Percentiles rank a stretch among this genome's conserved stretches.
These are phyloP conservation scores for Saccharomyces hybrid DNA, from an alignment of 1,139 yeast species.

Conservation along the genomic window DNA sequence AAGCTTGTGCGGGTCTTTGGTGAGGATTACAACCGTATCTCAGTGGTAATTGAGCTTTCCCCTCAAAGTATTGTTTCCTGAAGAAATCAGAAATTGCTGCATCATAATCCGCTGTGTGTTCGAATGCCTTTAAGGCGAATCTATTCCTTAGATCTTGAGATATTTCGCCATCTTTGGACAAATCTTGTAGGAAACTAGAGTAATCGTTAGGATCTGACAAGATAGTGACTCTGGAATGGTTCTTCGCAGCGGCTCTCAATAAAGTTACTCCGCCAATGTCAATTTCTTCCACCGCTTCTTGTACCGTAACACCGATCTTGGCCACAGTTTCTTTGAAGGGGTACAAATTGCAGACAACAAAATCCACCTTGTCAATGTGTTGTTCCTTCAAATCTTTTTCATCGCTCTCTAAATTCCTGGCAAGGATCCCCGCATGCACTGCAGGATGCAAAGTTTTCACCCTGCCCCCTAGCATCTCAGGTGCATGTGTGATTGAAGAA, in stretches of 20 bases:
- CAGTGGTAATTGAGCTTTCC: constrained; percentile 78
- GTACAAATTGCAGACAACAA: constrained; percentile 91
- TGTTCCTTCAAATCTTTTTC: constrained; percentile 80
- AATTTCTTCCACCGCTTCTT: constrained; percentile 96
- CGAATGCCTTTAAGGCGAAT: constrained; percentile 92
- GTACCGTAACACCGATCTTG: constrained; percentile 89
- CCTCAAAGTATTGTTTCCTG: constrained; percentile 94
- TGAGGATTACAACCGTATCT: constrained; percentile 99
- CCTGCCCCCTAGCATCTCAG: constrained; percentile 97
- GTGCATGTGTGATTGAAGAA: constrained; percentile 90
- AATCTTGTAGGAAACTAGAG: constrained; percentile 75
- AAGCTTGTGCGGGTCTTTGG: constrained; percentile 98
- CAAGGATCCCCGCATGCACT: constrained; percentile 96
- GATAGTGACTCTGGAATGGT: constrained; percentile 91
- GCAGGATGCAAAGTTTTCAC: constrained; percentile 98
- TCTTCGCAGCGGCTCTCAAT: constrained; percentile 96
- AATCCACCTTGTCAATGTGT: constrained; percentile 91
- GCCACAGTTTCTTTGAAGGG: constrained; percentile 97
- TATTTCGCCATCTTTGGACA: constrained; percentile 57
- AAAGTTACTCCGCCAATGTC: constrained; percentile 98
- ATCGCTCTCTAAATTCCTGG: constrained; percentile 85
- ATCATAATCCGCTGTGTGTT: constrained; percentile 96
- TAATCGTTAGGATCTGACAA: constrained; percentile 91
- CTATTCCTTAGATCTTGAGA: constrained; percentile 67
- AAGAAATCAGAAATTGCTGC: constrained; percentile 92